Percentiles rank a stretch among this genome's conserved stretches.
Evolutionary conservation across 495 filamentous ascomycete species (phyloP).

Genomic region (Penicillium arizonense): DNA sequence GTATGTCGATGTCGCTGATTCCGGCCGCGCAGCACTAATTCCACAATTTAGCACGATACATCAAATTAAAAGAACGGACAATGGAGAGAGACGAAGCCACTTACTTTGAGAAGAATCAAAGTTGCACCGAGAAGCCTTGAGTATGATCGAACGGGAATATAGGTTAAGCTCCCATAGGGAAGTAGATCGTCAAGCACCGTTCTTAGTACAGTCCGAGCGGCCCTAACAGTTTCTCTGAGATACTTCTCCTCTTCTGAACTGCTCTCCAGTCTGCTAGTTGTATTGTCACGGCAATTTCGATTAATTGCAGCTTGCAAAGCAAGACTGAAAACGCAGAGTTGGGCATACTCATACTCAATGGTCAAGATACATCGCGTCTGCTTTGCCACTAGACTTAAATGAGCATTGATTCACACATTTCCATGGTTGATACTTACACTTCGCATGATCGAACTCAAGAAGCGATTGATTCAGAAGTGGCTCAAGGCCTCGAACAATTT

Average conservation of each 20-base stretch:
- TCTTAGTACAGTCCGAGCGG: conserved; percentile 69
- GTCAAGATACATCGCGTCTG: conserved; percentile 70
- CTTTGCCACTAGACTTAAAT: conserved; percentile 48
- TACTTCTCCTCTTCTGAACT: conserved; percentile 52
- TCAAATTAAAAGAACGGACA: conserved; percentile 1
- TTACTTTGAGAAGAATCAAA: conserved; percentile 72
- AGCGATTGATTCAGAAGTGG: conserved; percentile 65
- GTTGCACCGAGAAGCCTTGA: conserved; percentile 82
- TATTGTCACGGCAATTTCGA: conserved; percentile 44
- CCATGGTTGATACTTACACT: not conserved
- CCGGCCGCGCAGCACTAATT: not conserved
- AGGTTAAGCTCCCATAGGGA: conserved; percentile 70
- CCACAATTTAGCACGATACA: not conserved
- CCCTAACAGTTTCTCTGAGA: conserved; percentile 72
- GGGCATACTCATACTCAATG: conserved; percentile 75
- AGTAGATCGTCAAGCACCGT: conserved; percentile 72
- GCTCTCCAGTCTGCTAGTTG: conserved; percentile 9
- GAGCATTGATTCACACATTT: not conserved
- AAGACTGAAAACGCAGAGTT: conserved; percentile 72
- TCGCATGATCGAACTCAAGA: conserved; percentile 53
- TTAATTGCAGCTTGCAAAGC: conserved; percentile 81
- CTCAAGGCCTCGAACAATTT: conserved; percentile 62
- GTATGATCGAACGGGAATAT: conserved; percentile 78
- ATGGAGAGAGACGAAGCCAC: conserved; percentile 47
- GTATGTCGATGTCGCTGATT: not conserved